phyloP scores from a whole-genome alignment of 2,329 filamentous ascomycete genomes.

The Penicillium sp. region DNA sequence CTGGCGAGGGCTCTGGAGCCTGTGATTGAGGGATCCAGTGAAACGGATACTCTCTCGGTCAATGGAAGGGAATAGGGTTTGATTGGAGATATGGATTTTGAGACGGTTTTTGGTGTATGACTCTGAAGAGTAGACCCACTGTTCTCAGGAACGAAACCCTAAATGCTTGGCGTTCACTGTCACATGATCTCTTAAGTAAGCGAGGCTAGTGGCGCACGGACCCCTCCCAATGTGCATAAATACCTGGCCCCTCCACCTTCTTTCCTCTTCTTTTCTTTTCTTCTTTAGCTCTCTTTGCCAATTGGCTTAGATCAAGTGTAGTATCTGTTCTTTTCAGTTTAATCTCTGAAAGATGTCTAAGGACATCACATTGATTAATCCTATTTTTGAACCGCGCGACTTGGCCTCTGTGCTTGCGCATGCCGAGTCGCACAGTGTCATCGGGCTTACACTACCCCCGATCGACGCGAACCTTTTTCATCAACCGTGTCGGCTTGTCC shows the following conservation, averaged over 20 bases:
- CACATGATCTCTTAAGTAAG: neutral
- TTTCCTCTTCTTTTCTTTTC: slow-evolving; percentile 43
- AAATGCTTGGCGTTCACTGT: too few relatives aligned
- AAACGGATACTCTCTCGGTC: too few relatives aligned
- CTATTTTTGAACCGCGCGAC: slow-evolving; percentile 63
- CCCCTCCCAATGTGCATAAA: slow-evolving; percentile 28
- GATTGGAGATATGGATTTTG: too few relatives aligned
- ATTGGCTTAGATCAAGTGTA: slow-evolving; percentile 86
- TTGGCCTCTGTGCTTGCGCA: slow-evolving; percentile 69
- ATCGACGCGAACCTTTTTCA: slow-evolving; percentile 64
- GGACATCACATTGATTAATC: slow-evolving; percentile 73
- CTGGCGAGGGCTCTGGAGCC: neutral
- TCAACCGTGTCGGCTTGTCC: slow-evolving; percentile 52
- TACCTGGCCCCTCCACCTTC: slow-evolving; percentile 7
- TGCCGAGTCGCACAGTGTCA: slow-evolving; percentile 63
- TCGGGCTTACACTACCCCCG: slow-evolving; percentile 70
- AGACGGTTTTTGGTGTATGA: too few relatives aligned
- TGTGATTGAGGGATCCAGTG: too few relatives aligned
- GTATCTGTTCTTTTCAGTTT: slow-evolving; percentile 99
- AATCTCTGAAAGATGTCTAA: slow-evolving; percentile 83
- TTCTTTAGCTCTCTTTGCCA: slow-evolving; percentile 51
- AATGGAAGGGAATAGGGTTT: too few relatives aligned
- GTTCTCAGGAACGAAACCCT: too few relatives aligned
- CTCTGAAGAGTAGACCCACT: too few relatives aligned
- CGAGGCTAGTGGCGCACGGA: slow-evolving; percentile 25